These are phyloP conservation scores for Taxawa tesnikishii DNA, from an alignment of 2,329 filamentous ascomycete species.

Conservation along the genomic window DNA sequence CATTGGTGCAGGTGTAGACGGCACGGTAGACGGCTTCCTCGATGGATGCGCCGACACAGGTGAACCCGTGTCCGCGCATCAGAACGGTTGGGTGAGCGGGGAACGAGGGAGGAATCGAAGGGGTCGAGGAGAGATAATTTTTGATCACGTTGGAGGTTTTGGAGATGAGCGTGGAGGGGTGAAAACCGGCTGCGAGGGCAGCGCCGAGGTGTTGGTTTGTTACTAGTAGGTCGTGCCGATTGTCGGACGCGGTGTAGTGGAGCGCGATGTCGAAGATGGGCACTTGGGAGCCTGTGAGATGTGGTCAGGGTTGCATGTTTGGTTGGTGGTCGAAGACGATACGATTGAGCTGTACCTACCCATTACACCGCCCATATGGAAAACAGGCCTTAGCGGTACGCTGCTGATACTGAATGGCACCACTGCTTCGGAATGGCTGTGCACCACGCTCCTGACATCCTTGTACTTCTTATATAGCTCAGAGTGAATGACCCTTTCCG, in stretches of 20 bases:
- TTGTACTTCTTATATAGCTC: constrained; percentile 33
- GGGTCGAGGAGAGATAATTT: constrained; percentile 15
- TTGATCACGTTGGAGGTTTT: constrained; percentile 18
- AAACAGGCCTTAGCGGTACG: constrained; percentile 24
- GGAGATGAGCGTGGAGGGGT: constrained; percentile 12
- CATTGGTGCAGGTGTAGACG: constrained; percentile 27
- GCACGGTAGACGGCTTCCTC: constrained; percentile 33
- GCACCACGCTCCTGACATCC: constrained; percentile 29
- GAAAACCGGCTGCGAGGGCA: constrained; percentile 19
- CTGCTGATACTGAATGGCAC: constrained; percentile 29
- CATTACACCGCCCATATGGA: constrained; percentile 32
- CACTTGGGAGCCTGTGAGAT: constrained; percentile 10
- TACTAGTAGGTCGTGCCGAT: constrained; percentile 20
- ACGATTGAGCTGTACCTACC: constrained; percentile 13
- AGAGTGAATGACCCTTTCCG: constrained; percentile 32
- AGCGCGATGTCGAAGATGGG: constrained; percentile 21
- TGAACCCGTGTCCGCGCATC: constrained; percentile 35
- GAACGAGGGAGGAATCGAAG: constrained; percentile 8
- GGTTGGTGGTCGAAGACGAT: no score
- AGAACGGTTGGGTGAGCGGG: constrained; percentile 17
- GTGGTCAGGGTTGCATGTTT: no score
- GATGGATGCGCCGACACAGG: constrained; percentile 26
- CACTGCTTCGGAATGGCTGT: constrained; percentile 29
- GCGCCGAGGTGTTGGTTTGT: constrained; percentile 19
- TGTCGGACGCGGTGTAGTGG: constrained; percentile 17